Conservation (phyloP, 2,329 filamentous ascomycete species). For the Juglanconis juglandina region DNA sequence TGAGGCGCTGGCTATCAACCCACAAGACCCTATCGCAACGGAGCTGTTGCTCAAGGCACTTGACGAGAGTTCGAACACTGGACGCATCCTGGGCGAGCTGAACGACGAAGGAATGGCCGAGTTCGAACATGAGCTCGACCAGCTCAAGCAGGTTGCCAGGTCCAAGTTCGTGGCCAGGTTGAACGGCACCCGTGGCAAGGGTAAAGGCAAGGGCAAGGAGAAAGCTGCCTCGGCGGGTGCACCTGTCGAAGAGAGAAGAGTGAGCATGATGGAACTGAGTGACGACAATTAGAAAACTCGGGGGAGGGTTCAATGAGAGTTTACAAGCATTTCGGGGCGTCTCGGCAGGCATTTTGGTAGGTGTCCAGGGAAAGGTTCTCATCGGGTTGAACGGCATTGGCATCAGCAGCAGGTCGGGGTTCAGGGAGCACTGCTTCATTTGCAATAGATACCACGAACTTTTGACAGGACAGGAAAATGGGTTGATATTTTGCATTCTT, state of each 20-base stretch:
- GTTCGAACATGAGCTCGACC: slow-evolving; percentile 52
- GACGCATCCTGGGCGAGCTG: slow-evolving; percentile 21
- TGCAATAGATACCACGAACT: slow-evolving; percentile 8
- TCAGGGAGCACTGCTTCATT: not conserved
- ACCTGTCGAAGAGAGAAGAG: slow-evolving; percentile 32
- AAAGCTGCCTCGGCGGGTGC: slow-evolving; percentile 36
- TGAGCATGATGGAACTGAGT: slow-evolving; percentile 54
- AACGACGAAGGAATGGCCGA: slow-evolving; percentile 30
- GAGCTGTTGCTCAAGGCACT: slow-evolving; percentile 73
- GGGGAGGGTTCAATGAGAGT: not conserved
- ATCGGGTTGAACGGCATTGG: not conserved
- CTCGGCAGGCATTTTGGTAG: slow-evolving; percentile 11
- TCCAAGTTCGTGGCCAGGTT: slow-evolving; percentile 29
- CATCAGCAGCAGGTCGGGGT: not conserved
- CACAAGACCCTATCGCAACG: slow-evolving; percentile 77
- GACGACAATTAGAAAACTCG: slow-evolving; percentile 44
- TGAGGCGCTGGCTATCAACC: slow-evolving; percentile 73
- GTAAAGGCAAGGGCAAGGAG: slow-evolving; percentile 37
- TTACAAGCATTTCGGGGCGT: slow-evolving; percentile 14
- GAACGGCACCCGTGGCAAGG: slow-evolving; percentile 24
- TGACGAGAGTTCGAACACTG: slow-evolving; percentile 50
- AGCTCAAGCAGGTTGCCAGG: slow-evolving; percentile 43
- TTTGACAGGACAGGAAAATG: not conserved
- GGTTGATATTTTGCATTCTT: not conserved
- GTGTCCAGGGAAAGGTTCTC: not conserved